Evolutionary conservation across 805 yeast genomes (phyloP), one percentile per base, ranked within the genome.

Genomic region (Pichia ethanolica): DNA sequence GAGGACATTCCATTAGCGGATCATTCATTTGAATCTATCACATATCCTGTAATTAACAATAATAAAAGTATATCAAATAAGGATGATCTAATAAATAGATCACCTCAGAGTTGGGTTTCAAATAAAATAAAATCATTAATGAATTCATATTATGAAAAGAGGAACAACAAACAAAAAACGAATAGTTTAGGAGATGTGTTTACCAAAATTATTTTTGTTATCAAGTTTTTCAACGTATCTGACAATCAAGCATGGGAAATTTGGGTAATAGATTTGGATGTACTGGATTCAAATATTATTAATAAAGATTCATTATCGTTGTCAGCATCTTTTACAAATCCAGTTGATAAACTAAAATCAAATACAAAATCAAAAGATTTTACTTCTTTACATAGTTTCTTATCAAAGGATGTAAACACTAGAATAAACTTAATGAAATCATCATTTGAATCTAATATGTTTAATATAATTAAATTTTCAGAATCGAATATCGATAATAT

Each of bases 401-500:
- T 25, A 27, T 39, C 42, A 4, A 8, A 27, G 14, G 14, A 5
- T 12, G 12, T 14, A n/a, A 13, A 32, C 5, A 5, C 46, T 49
- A 54, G 58, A 47, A 38, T 49, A 20, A 56, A 53, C 47, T 54
- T 58, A 51, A 59, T 62, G 51, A 69, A 63, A 57, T 65, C 56
- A 44, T 73, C 60, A 59, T 79, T 78, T 45, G 68, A 66, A 38
- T 57, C 60, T 7, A 65, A 68, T 12, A 51, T 86, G 42, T 53
- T 70, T 46, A 64, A 69, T 48, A 74, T 84, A n/a, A 65, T 79
- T 35, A 73, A 75, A 13, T 63, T 68, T n/a, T 79, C 72, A 13
- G 85, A 83, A 57, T 57, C 61, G 7, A 72, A 82, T 58, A 82
- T 79, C 57, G 77, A 72, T 44, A 89, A 83, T 56, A 80, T 87